Percentiles rank a stretch among this genome's conserved stretches.
phyloP scores from a whole-genome alignment of 805 yeast genomes.

The Lachancea cidri region DNA sequence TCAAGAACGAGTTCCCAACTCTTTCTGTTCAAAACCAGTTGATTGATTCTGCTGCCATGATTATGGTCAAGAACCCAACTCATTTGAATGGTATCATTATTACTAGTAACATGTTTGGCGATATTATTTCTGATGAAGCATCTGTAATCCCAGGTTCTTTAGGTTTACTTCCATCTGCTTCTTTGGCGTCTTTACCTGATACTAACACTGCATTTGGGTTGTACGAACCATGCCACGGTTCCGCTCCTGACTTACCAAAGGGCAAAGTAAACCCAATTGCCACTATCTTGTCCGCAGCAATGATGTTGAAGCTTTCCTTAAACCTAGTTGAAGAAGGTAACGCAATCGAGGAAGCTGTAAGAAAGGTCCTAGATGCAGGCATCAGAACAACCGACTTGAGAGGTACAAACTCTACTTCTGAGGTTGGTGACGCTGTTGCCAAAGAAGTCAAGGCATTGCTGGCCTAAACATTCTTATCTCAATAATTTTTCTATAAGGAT shows the following conservation, averaged over 20 bases:
- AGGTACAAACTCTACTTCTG: slow-evolving; percentile 76
- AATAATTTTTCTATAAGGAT: background rate
- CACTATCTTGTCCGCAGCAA: slow-evolving; percentile 90
- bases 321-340: slow-evolving; percentile 79
- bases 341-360: slow-evolving; percentile 85
- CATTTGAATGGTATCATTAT: slow-evolving; percentile 87
- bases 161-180: slow-evolving; percentile 91
- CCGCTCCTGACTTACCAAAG: slow-evolving; percentile 88
- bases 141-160: slow-evolving; percentile 96
- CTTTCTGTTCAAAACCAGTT: slow-evolving; percentile 85
- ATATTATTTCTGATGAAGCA: slow-evolving; percentile 96
- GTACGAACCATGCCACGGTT: slow-evolving; percentile 98
- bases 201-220: slow-evolving; percentile 90
- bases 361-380: slow-evolving; percentile 72
- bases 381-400: slow-evolving; percentile 89
- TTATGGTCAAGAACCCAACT: slow-evolving; percentile 85
- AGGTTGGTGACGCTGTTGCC: slow-evolving; percentile 93
- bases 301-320: slow-evolving; percentile 93
- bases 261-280: slow-evolving; percentile 95
- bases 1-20: slow-evolving; percentile 85
- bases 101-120: slow-evolving; percentile 97
- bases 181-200: slow-evolving; percentile 95
- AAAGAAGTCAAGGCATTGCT: slow-evolving; percentile 58
- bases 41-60: slow-evolving; percentile 99
- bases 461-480: slow-evolving; percentile 10